Percentiles rank a stretch among this genome's conserved stretches.
phyloP scores from a whole-genome alignment of 192 early-diverging fungal species.

The Coemansia umbellata region DNA sequence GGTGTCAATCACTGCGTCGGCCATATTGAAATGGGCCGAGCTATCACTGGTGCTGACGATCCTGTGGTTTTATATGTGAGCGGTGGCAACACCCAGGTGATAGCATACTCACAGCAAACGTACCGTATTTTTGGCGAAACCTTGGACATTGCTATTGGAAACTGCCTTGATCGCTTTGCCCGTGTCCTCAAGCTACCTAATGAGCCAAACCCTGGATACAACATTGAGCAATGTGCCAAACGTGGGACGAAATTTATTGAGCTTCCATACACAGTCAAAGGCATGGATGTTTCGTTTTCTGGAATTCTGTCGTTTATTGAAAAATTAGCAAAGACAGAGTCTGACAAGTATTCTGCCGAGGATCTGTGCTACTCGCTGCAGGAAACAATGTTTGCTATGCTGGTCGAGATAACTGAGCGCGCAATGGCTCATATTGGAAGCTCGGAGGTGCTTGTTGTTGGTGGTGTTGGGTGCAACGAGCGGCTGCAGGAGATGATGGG shows the following conservation, averaged over 20 bases:
- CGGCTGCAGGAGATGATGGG: constrained; percentile 98
- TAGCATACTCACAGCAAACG: constrained; percentile 90
- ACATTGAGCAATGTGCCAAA: constrained; percentile 95
- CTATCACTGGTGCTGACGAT: constrained; percentile 90
- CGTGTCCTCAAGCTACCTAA: constrained; percentile 89
- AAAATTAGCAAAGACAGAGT: constrained; percentile 58
- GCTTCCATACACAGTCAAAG: constrained; percentile 96
- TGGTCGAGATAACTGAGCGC: constrained; percentile 98
- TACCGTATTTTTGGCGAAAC: constrained; percentile 99
- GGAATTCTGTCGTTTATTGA: constrained; percentile 94
- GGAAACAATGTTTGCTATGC: constrained; percentile 98
- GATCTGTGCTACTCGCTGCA: constrained; percentile 98
- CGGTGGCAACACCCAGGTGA: constrained; percentile 98
- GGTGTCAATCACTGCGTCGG: constrained; percentile 98
- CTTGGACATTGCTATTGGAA: constrained; percentile 96
- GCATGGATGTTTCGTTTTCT: constrained; percentile 98
- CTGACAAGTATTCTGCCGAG: constrained; percentile 62
- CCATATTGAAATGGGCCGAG: constrained; percentile 98
- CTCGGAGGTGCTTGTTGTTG: constrained; percentile 88
- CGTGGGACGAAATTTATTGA: constrained; percentile 81
- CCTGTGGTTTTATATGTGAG: constrained; percentile 97
- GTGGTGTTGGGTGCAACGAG: constrained; percentile 95
- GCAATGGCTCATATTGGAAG: constrained; percentile 98
- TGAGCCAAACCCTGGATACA: constrained; percentile 96
- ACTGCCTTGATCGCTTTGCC: constrained; percentile 97